Evolutionary conservation across 2,329 filamentous ascomycete species (phyloP).

Genomic region (Fusarium sp.): DNA sequence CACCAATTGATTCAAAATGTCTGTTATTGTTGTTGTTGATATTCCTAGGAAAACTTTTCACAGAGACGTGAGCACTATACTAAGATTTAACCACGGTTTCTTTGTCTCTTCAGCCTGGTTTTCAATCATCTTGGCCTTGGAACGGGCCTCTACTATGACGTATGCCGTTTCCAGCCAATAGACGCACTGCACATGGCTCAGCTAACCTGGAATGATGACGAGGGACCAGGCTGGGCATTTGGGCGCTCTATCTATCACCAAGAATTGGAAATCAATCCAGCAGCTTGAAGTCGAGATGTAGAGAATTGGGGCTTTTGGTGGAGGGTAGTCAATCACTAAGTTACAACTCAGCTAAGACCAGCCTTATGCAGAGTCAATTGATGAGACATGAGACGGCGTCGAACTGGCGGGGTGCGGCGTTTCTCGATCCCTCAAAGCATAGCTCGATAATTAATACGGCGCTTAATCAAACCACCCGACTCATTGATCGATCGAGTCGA

Average conservation of each 20-base stretch:
- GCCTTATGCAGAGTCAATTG: conserved; percentile 22
- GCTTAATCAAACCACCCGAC: background rate
- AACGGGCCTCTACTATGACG: conserved; percentile 42
- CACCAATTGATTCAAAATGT: conserved; percentile 4
- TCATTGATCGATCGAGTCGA: conserved; percentile 1
- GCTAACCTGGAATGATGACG: conserved; percentile 23
- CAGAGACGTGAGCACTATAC: background rate
- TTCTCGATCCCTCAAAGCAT: conserved; percentile 14
- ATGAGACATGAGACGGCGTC: conserved; percentile 9
- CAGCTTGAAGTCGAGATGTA: background rate
- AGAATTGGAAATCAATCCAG: background rate
- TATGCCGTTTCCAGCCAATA: conserved; percentile 35
- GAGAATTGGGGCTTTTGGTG: conserved; percentile 2
- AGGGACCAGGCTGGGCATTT: conserved; percentile 30
- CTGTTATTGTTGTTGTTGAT: background rate
- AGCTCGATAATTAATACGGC: conserved; percentile 13
- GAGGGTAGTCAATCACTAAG: conserved; percentile 7
- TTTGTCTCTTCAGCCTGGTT: conserved; percentile 34
- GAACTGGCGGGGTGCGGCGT: conserved; percentile 38
- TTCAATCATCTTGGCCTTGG: conserved; percentile 37
- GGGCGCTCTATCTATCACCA: conserved; percentile 5
- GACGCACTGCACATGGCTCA: conserved; percentile 36
- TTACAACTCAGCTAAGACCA: background rate
- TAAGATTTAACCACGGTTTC: conserved; percentile 21
- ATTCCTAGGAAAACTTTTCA: background rate